phyloP scores from a whole-genome alignment of 2,329 filamentous ascomycete species.

The Epichloe gansuensis region DNA sequence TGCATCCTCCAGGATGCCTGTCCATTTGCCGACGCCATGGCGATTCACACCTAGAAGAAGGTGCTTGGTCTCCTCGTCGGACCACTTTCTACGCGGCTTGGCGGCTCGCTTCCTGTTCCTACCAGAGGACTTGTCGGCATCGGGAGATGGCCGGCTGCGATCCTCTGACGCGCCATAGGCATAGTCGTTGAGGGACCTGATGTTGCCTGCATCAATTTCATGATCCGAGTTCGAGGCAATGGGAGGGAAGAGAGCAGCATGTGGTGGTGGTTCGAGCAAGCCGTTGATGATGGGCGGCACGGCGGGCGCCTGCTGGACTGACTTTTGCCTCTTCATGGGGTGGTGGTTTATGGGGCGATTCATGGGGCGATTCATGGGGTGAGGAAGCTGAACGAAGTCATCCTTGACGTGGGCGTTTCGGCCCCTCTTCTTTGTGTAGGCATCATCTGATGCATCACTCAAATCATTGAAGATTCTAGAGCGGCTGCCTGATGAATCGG shows the following conservation, averaged over 20 bases:
- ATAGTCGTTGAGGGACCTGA: constrained; percentile 31
- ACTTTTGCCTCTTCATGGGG: constrained; percentile 52
- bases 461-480: constrained; percentile 35
- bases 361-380: constrained; percentile 37
- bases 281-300: constrained; percentile 56
- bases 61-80: constrained; percentile 51
- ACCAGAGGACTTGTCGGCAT: constrained; percentile 17
- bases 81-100: constrained; percentile 51
- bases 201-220: constrained; percentile 30
- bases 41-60: constrained; percentile 48
- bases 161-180: constrained; percentile 20
- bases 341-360: constrained; percentile 42
- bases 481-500: constrained; percentile 23
- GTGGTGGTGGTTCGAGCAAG: constrained; percentile 48
- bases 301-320: constrained; percentile 38
- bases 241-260: constrained; percentile 50
- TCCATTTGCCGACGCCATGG: constrained; percentile 55
- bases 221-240: constrained; percentile 47
- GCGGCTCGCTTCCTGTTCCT: constrained; percentile 42
- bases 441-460: constrained; percentile 31
- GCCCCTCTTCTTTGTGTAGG: constrained; percentile 42
- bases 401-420: constrained; percentile 39
- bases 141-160: constrained; percentile 13
- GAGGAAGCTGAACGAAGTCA: constrained; percentile 51
- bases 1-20: constrained; percentile 48